Percentiles rank a stretch among this genome's conserved stretches.
Conservation (phyloP, 73 alveolate species). For the Stentor coeruleus region DNA sequence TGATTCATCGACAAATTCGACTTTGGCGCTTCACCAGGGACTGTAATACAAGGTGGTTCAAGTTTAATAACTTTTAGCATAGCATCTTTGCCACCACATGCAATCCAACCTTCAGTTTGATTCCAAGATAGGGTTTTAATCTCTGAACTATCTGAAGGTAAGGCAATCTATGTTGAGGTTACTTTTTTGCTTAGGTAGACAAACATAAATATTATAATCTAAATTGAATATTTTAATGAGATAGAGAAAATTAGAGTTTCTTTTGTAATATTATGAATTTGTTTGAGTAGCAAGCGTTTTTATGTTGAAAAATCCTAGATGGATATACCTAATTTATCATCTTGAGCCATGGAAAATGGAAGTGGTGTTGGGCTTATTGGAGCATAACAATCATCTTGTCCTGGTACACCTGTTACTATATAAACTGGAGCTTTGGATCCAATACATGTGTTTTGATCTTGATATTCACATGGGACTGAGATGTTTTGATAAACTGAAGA, state of each 20-base stretch:
- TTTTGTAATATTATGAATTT: no score
- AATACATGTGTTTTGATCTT: not conserved
- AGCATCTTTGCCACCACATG: constrained; percentile 87
- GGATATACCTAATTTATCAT: not conserved
- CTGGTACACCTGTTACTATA: not conserved
- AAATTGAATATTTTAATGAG: not conserved
- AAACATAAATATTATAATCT: constrained; percentile 50
- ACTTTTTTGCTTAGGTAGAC: constrained; percentile 72
- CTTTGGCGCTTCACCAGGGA: constrained; percentile 60
- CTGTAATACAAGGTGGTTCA: constrained; percentile 5
- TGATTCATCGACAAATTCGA: constrained; percentile 84
- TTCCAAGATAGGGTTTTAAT: constrained; percentile 77
- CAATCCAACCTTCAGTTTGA: constrained; percentile 82
- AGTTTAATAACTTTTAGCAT: constrained; percentile 79
- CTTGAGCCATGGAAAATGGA: not conserved
- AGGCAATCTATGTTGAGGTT: constrained; percentile 18
- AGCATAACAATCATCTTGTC: not conserved
- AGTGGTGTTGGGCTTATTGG: not conserved
- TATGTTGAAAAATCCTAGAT: no score
- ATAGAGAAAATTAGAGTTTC: no score
- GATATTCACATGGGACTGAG: not conserved
- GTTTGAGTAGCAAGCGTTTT: no score
- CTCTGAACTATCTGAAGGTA: constrained; percentile 48
- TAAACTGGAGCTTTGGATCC: not conserved
- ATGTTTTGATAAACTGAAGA: constrained; percentile 2